Conservation (phyloP, 371 early-diverging fungal species). For the Smittium culicis region DNA sequence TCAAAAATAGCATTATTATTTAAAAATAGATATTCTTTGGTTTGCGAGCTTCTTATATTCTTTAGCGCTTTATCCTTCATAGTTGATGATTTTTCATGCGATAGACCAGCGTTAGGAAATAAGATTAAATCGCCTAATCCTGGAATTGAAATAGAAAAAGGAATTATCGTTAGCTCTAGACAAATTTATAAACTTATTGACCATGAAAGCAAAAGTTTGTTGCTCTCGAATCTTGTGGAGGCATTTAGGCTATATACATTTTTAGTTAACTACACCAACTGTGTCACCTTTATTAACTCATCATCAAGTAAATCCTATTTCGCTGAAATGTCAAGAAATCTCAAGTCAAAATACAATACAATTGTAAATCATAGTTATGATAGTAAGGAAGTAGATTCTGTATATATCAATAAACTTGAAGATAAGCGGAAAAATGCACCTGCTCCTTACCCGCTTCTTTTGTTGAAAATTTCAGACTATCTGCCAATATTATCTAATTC, state of each 20-base stretch:
- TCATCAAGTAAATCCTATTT: neutral
- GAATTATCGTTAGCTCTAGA: neutral
- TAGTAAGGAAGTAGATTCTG: neutral
- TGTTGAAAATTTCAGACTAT: too few species aligned
- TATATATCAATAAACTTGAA: neutral
- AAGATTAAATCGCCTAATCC: neutral
- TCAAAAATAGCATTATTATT: too few species aligned
- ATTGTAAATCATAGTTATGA: neutral
- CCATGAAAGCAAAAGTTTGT: neutral
- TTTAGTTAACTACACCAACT: neutral
- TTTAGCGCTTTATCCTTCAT: neutral
- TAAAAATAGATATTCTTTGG: neutral
- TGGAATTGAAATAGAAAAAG: neutral
- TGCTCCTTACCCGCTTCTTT: too few species aligned
- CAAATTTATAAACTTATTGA: neutral
- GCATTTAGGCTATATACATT: neutral
- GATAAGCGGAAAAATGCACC: neutral
- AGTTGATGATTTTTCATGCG: neutral
- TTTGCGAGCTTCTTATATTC: neutral
- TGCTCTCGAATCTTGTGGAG: neutral
- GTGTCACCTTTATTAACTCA: neutral
- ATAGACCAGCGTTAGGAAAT: neutral
- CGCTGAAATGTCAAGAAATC: neutral
- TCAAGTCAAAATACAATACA: neutral
- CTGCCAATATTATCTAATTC: too few species aligned